Percentiles rank a stretch among this genome's conserved stretches.
Conservation (phyloP, 2,329 filamentous ascomycete genomes). For the Whalleya microplaca region DNA sequence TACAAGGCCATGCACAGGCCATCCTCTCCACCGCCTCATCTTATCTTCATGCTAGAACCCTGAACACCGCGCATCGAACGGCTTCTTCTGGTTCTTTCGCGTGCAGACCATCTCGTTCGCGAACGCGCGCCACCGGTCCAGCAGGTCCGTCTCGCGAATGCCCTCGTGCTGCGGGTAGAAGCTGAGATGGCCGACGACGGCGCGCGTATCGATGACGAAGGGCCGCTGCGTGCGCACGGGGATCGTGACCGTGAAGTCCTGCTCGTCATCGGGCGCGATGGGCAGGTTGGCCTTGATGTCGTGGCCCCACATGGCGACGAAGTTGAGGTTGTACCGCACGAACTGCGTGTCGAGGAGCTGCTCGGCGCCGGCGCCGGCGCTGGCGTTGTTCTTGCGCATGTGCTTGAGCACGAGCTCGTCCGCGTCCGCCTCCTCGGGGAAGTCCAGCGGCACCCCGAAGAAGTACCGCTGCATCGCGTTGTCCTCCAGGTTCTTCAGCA, state of each 20-base stretch:
- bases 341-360: constrained; percentile 52
- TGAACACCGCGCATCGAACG: constrained; percentile 32
- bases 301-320: constrained; percentile 55
- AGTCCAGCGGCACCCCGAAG: constrained; percentile 42
- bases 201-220: constrained; percentile 58
- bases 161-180: constrained; percentile 48
- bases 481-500: constrained; percentile 54
- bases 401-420: constrained; percentile 6
- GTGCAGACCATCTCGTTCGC: constrained; percentile 55
- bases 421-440: constrained; percentile 2
- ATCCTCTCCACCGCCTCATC: no score
- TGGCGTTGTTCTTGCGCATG: constrained; percentile 9
- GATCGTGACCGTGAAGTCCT: constrained; percentile 47
- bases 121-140: constrained; percentile 57
- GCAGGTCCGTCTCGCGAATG: constrained; percentile 54
- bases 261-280: constrained; percentile 50
- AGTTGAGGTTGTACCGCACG: constrained; percentile 55
- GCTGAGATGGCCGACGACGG: constrained; percentile 56
- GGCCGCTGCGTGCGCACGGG: constrained; percentile 43
- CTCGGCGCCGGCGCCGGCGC: constrained; percentile 30
- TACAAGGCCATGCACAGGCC: not conserved
- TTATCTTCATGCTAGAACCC: constrained; percentile 25
- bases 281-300: constrained; percentile 52
- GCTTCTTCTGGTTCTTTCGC: constrained; percentile 28
- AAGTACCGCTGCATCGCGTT: constrained; percentile 50